Evolutionary conservation across 2,329 filamentous ascomycete species (phyloP).

Genomic region (Pezizomycotina sp.): DNA sequence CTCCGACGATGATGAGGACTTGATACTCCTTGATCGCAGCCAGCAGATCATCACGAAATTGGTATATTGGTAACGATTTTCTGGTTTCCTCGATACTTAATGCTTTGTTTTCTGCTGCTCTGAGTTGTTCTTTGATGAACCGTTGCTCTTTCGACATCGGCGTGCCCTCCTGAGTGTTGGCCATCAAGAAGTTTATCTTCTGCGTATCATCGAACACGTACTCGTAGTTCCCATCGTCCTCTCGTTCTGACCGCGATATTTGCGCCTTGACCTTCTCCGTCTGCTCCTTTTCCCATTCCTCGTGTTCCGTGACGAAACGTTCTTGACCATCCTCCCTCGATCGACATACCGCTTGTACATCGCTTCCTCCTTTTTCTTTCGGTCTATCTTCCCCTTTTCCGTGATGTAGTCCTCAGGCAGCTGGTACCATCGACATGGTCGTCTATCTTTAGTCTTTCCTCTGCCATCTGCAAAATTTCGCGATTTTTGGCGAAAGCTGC

Average conservation of each 20-base stretch:
- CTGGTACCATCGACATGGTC: conserved; percentile 78
- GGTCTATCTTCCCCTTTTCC: conserved; percentile 76
- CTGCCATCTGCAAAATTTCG: conserved; percentile 62
- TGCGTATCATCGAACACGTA: conserved; percentile 84
- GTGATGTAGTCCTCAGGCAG: conserved; percentile 93
- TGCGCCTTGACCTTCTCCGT: conserved; percentile 62
- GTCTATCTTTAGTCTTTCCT: conserved; percentile 74
- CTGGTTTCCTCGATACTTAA: conserved; percentile 79
- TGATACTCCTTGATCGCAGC: conserved; percentile 75
- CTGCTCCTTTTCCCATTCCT: conserved; percentile 91
- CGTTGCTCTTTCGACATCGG: conserved; percentile 58
- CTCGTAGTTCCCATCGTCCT: conserved; percentile 71
- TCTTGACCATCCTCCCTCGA: conserved; percentile 75
- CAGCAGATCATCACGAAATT: conserved; percentile 70
- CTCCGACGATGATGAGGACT: conserved; percentile 78
- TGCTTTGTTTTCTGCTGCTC: conserved; percentile 76
- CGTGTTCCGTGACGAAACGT: conserved; percentile 78
- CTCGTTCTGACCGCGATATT: conserved; percentile 47
- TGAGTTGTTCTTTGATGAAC: conserved; percentile 61
- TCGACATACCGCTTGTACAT: conserved; percentile 85
- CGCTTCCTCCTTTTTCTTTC: conserved; percentile 72
- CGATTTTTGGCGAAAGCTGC: conserved; percentile 78
- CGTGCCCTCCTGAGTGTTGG: conserved; percentile 57
- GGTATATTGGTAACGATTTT: conserved; percentile 77
- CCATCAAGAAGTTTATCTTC: conserved; percentile 69